Evolutionary conservation across 306 rosid genomes (phyloP).

Genomic region (Gastrolobium bilobum): DNA sequence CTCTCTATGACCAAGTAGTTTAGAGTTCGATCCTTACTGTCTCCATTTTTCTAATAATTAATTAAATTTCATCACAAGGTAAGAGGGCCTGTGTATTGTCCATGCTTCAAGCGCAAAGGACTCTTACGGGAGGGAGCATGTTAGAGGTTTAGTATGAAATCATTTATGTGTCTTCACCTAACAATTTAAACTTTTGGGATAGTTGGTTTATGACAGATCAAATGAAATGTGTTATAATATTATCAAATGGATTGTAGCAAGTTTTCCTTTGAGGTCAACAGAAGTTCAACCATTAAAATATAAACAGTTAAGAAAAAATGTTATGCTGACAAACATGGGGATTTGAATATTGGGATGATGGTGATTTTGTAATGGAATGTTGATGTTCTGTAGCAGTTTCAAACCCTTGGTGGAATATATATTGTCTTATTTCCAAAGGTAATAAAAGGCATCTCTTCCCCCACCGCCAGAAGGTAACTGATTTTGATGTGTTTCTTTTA

Average conservation of each 20-base stretch:
- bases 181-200: too few species aligned
- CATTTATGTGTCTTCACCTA: too few species aligned
- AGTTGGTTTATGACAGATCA: too few species aligned
- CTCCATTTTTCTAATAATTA: too few species aligned
- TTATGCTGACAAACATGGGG: not conserved
- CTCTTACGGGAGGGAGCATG: too few species aligned
- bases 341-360: not conserved
- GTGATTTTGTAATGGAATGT: constrained; percentile 13
- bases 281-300: constrained; percentile 29
- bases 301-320: constrained; percentile 3
- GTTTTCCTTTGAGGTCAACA: constrained; percentile 17
- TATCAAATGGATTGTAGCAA: not conserved
- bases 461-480: constrained; percentile 2
- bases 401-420: constrained; percentile 30
- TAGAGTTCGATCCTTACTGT: too few species aligned
- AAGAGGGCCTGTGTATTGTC: too few species aligned
- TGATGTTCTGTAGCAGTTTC: constrained; percentile 14
- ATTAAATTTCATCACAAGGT: too few species aligned
- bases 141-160: too few species aligned
- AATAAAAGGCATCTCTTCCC: not conserved
- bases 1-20: too few species aligned
- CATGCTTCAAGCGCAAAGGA: too few species aligned
- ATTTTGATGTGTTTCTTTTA: constrained; percentile 13
- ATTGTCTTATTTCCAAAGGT: not conserved
- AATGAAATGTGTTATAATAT: constrained; percentile 17